phyloP scores from a whole-genome alignment of 108 stramenopile species.

The Cyclotella baltica region DNA sequence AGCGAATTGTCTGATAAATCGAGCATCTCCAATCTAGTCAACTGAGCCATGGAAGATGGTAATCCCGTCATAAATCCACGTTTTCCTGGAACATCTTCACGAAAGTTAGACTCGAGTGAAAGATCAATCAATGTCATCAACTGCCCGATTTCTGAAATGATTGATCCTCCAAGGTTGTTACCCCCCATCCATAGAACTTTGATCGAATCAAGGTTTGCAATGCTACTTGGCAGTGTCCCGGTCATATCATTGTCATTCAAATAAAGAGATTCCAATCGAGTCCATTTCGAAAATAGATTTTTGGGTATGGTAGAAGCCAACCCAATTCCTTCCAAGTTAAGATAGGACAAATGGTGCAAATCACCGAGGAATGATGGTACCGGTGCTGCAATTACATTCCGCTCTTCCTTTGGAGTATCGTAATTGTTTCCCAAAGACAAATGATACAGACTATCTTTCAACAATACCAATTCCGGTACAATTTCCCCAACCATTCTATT shows the following conservation, averaged over 20 bases:
- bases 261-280: conserved; percentile 53
- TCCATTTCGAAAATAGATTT: conserved; percentile 27
- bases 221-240: conserved; percentile 47
- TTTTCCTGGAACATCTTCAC: conserved; percentile 22
- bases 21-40: conserved; percentile 40
- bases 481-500: conserved; percentile 42
- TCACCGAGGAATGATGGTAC: conserved; percentile 40
- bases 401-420: conserved; percentile 32
- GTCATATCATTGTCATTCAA: conserved; percentile 65
- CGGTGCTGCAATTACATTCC: conserved; percentile 34
- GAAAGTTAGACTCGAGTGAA: conserved; percentile 45
- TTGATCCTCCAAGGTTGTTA: conserved; percentile 51
- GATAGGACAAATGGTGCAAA: conserved; percentile 24
- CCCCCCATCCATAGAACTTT: conserved; percentile 52
- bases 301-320: conserved; percentile 37
- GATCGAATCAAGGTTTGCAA: conserved; percentile 37
- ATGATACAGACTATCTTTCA: conserved; percentile 23
- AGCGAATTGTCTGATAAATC: conserved; percentile 37
- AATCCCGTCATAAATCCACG: conserved; percentile 32
- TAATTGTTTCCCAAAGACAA: conserved; percentile 47
- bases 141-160: conserved; percentile 44
- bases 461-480: conserved; percentile 36
- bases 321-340: conserved; percentile 38
- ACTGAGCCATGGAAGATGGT: conserved; percentile 32
- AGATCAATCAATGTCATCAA: conserved; percentile 38